Evolutionary conservation across 176 grass and related monocot species (phyloP).

Genomic region (Carex pumila): DNA sequence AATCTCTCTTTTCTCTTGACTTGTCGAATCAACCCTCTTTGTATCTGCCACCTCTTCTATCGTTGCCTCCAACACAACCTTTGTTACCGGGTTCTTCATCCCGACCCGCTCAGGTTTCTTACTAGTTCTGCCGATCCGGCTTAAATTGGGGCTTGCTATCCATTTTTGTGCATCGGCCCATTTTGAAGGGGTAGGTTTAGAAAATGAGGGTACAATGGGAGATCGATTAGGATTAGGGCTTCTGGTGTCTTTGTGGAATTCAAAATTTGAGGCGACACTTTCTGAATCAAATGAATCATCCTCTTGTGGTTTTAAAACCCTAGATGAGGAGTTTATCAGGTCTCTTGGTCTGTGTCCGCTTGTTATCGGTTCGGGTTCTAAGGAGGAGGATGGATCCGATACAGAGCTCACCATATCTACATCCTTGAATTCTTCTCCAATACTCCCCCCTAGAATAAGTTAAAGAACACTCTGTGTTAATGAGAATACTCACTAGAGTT

Average conservation of each 20-base stretch:
- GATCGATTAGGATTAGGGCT: slow-evolving; percentile 16
- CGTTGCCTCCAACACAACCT: slow-evolving; percentile 70
- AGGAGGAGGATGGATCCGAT: slow-evolving; percentile 40
- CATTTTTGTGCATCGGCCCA: slow-evolving; percentile 98
- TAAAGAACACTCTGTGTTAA: slow-evolving; percentile 2
- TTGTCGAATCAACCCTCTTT: slow-evolving; percentile 60
- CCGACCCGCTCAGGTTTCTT: slow-evolving; percentile 54
- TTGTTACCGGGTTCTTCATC: slow-evolving; percentile 39
- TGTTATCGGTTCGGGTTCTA: slow-evolving; percentile 26
- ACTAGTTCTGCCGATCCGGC: slow-evolving; percentile 25
- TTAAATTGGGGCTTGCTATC: slow-evolving; percentile 77
- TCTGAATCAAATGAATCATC: slow-evolving; percentile 77
- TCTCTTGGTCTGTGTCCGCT: slow-evolving; percentile 32
- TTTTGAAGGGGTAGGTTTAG: slow-evolving; percentile 78
- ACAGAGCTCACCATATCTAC: slow-evolving; percentile 75
- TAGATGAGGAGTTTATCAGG: slow-evolving; percentile 24
- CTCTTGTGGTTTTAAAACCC: slow-evolving; percentile 37
- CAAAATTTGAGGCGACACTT: slow-evolving; percentile 73
- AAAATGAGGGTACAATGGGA: slow-evolving; percentile 48
- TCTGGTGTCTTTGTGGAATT: slow-evolving; percentile 75
- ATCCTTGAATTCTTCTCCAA: slow-evolving; percentile 74
- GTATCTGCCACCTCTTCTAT: slow-evolving; percentile 66
- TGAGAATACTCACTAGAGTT: not conserved
- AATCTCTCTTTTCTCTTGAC: slow-evolving; percentile 69
- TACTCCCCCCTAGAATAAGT: slow-evolving; percentile 27